Conservation (phyloP, 177 flowering plant species). For the Vitis hybrid region DNA sequence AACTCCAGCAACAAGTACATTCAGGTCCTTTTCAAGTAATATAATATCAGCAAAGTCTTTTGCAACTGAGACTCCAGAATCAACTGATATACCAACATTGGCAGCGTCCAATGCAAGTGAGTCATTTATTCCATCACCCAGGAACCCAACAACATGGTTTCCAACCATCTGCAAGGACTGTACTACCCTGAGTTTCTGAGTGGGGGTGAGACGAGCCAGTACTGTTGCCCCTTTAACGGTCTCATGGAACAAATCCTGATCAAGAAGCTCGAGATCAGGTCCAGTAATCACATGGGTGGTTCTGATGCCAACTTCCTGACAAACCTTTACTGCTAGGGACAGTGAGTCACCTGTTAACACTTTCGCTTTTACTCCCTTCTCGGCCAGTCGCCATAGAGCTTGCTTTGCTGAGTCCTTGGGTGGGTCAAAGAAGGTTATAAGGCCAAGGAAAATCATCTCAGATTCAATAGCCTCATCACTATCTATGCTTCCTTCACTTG, state of each 20-base stretch:
- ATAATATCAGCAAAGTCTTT: constrained; percentile 73
- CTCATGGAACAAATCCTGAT: constrained; percentile 60
- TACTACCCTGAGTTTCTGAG: constrained; percentile 73
- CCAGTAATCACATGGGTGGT: constrained; percentile 70
- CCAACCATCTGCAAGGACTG: constrained; percentile 62
- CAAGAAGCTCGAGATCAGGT: constrained; percentile 70
- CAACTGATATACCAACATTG: constrained; percentile 73
- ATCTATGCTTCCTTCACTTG: constrained; percentile 4
- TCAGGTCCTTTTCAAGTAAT: constrained; percentile 73
- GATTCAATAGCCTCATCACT: constrained; percentile 42
- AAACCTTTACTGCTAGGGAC: constrained; percentile 59
- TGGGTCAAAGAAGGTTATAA: constrained; percentile 70
- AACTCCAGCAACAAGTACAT: constrained; percentile 69
- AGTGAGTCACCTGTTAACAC: constrained; percentile 76
- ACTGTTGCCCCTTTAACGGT: constrained; percentile 66
- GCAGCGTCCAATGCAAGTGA: constrained; percentile 73
- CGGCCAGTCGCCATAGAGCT: constrained; percentile 65
- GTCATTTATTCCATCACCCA: constrained; percentile 80
- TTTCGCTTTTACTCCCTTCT: constrained; percentile 73
- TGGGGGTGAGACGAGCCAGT: constrained; percentile 75
- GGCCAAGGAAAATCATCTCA: constrained; percentile 73
- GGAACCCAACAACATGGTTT: constrained; percentile 65
- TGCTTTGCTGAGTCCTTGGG: constrained; percentile 83
- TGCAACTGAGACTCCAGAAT: constrained; percentile 77
- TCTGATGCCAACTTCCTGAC: constrained; percentile 76